Percentiles rank a stretch among this genome's conserved stretches.
phyloP scores from a whole-genome alignment of 805 yeast genomes.

The Brettanomyces nanus region DNA sequence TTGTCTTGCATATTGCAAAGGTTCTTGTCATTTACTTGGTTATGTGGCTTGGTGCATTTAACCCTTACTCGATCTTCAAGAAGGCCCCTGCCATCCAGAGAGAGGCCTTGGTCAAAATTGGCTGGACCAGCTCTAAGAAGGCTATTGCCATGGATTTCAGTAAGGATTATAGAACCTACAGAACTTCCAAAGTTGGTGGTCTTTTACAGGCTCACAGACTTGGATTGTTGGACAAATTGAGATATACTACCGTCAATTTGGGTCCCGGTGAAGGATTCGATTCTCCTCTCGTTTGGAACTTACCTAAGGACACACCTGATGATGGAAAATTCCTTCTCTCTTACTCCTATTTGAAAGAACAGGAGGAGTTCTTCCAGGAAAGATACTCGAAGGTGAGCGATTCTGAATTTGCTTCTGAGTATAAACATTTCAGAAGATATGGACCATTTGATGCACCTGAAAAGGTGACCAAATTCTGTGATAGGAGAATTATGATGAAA shows the following conservation, averaged over 20 bases:
- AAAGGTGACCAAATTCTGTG: slow-evolving; percentile 30
- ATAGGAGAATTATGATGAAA: slow-evolving; percentile 30
- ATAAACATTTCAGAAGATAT: slow-evolving; percentile 58
- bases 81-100: slow-evolving; percentile 30
- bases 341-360: slow-evolving; percentile 21
- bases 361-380: slow-evolving; percentile 10
- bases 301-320: slow-evolving; percentile 20
- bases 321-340: slow-evolving; percentile 19
- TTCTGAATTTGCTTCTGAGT: slow-evolving; percentile 29
- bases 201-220: slow-evolving; percentile 66
- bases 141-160: slow-evolving; percentile 64
- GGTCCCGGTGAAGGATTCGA: slow-evolving; percentile 76
- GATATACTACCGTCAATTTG: slow-evolving; percentile 51
- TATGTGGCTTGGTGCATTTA: slow-evolving; percentile 64
- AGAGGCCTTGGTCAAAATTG: slow-evolving; percentile 56
- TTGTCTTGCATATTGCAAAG: slow-evolving; percentile 65
- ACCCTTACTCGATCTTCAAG: slow-evolving; percentile 47
- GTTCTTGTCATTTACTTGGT: slow-evolving; percentile 43
- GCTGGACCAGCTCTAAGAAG: slow-evolving; percentile 93
- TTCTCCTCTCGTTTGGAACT: slow-evolving; percentile 26
- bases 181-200: slow-evolving; percentile 64
- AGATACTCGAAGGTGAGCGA: slow-evolving; percentile 27
- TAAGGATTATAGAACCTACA: slow-evolving; percentile 55
- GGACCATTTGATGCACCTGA: slow-evolving; percentile 51
- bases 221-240: slow-evolving; percentile 57